These are phyloP conservation scores for Thraustotheca clavata DNA, from an alignment of 352 stramenopile genomes.

Conservation along the genomic window DNA sequence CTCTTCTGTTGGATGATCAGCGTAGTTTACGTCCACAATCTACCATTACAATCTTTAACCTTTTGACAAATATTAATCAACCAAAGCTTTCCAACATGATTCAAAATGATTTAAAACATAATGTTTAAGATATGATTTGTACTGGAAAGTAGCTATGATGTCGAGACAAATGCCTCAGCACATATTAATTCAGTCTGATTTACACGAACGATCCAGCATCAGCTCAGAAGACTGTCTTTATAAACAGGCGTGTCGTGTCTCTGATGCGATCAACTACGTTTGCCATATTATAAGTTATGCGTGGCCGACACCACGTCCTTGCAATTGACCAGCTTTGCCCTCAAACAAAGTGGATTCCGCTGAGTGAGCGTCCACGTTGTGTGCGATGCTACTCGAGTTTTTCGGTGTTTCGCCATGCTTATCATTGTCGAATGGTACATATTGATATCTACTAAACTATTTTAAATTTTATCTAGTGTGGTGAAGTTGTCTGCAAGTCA, in stretches of 20 bases:
- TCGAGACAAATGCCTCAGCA: too few relatives aligned
- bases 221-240: neutral
- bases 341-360: neutral
- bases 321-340: neutral
- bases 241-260: neutral
- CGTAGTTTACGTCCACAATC: too few relatives aligned
- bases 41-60: too few relatives aligned
- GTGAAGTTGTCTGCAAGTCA: slow-evolving; percentile 14
- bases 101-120: too few relatives aligned
- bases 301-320: too few relatives aligned
- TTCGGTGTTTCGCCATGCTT: neutral
- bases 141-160: too few relatives aligned
- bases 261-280: neutral
- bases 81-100: too few relatives aligned
- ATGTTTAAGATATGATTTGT: too few relatives aligned
- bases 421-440: neutral
- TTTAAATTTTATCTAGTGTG: slow-evolving; percentile 7
- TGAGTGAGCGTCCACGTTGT: neutral
- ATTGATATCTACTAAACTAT: neutral
- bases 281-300: neutral
- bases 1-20: too few relatives aligned
- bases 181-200: neutral
- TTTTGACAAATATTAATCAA: too few relatives aligned
- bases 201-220: neutral
- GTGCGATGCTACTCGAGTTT: neutral